Base-by-base conservation (phyloP, 2,329 filamentous ascomycete species). In the Pyrenophora teres region DNA sequence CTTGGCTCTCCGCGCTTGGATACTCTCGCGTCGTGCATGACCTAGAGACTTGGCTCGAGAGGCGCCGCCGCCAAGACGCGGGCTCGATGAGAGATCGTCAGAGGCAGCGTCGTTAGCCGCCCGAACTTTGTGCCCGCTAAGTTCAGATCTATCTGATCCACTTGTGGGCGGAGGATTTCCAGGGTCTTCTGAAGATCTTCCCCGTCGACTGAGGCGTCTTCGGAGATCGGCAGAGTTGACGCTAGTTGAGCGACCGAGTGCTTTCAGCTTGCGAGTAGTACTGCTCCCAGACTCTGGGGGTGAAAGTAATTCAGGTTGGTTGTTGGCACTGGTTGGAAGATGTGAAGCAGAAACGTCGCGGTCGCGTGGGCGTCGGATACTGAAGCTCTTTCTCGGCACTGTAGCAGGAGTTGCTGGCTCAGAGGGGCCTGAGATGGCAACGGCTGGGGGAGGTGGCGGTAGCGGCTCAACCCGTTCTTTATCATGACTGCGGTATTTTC, bases 21-120 rank as follows among this genome's bases (percentile, higher is more conserved):
- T 96, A 71, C 92, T 96, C 72, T 97, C 93, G 53, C 90, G 84
- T 33, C 93, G 85, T 38, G 90, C 90, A 71, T 97, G 92, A 2
- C 92, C 91, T 18, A 97, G 81, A 3, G 92, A 96, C 73, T 94
- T 94, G 7, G 93, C 87, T 56, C 93, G 85, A 51, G 68, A 70
- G 9, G 72, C 63, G 32, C 57, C 60, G 35, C 68, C 63, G 32
- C 57, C 60, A 15, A 62, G 67, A 6, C 68, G 58, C 47, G 72
- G 59, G 60, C 70, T 62, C 46, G 67, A 47, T 36, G 67, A 57
- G 40, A 78, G 49, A 70, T 78, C 68, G 79, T 87, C 62, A 73
- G 79, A 63, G 79, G 83, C 43, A 75, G 81, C 33, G 75, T 76
- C 45, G 75, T 71, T 62, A 12, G 56, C 54, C 78, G 81, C 33